A percentile compares a stretch with the other conserved stretches of the same genome.
Conservation (phyloP, 2,329 filamentous ascomycete species). For the Penicillium sp. region DNA sequence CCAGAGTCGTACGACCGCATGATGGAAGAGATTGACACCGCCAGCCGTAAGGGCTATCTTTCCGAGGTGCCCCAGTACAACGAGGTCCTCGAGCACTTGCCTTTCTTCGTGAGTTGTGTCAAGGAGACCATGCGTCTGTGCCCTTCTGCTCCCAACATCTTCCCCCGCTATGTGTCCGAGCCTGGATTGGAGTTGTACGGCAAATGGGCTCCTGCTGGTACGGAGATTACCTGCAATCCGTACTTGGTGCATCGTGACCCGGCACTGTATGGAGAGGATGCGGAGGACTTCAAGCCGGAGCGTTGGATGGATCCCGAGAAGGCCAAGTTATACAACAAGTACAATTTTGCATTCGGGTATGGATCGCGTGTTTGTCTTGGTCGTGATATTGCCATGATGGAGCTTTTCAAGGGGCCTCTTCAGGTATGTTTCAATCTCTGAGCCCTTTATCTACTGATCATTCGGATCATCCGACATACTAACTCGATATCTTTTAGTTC, state of each 20-base stretch:
- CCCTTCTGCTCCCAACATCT: conserved; percentile 48
- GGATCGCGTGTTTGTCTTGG: conserved; percentile 46
- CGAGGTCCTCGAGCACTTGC: conserved; percentile 39
- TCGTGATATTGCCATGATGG: conserved; percentile 48
- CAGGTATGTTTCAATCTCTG: conserved; percentile 18
- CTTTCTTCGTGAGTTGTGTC: conserved; percentile 48
- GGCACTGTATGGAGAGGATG: conserved; percentile 37
- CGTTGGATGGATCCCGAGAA: conserved; percentile 37
- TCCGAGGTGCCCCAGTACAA: conserved; percentile 37
- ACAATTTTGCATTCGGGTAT: conserved; percentile 48
- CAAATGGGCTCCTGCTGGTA: conserved; percentile 36
- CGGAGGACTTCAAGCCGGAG: conserved; percentile 38
- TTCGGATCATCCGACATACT: background rate
- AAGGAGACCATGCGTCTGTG: conserved; percentile 48
- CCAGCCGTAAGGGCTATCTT: conserved; percentile 26
- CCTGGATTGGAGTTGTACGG: conserved; percentile 37
- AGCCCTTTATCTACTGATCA: background rate
- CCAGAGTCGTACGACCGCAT: conserved; percentile 41
- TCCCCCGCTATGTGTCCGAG: conserved; percentile 41
- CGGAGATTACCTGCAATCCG: conserved; percentile 45
- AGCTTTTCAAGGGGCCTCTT: conserved; percentile 44
- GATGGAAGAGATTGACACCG: conserved; percentile 44
- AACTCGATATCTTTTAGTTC: conserved; percentile 17
- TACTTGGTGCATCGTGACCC: conserved; percentile 45
- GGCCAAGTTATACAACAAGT: conserved; percentile 42